Base-by-base conservation (phyloP, 1,139 yeast species). In the Zygotorulaspora mrakii region DNA sequence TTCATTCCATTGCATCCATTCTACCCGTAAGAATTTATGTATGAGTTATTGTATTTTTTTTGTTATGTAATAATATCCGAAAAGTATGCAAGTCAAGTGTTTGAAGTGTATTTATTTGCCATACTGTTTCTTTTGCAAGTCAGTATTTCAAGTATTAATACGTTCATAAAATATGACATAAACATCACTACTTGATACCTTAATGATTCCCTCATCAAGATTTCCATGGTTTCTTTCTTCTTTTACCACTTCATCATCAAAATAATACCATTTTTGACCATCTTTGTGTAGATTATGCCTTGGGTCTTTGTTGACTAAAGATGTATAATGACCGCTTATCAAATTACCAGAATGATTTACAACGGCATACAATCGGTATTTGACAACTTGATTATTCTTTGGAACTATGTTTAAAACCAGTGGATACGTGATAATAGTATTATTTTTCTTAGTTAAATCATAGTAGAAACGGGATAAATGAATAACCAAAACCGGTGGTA, bases 321-420 rank as follows among this genome's bases (percentile, higher is more conserved):
- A 66, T 1, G 88, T 82, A 55, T 83, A 83, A 59, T 83, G 94
- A 0, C 94, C 94, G 43, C 82, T 76, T 47, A 77, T 76, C 44
- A 82, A 65, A 42, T 76, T 79, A 7, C 94, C 94, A 50, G 69
- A 76, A 57, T 83, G 94, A 51, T 82, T 80, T 11, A 82, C 77
- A 25, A 81, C 67, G 1, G 85, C 87, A 41, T 70, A 69, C 24
- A 82, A 61, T 47, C 69, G 71, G 57, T 82, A 83, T 17, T 67
- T 67, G 33, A 66, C 61, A 4, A 66, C 66, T 23, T 65, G 64
- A 31, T 68, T 71, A 32, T 69, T 66, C 35, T 62, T 61, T 26
- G 66, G 60, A 18, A 59, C 57, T 40, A 76, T 75, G 43, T 73
- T 72, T 47, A 79, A 67, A 12, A 66, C 65, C 29, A 78, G 57